Base-by-base conservation (phyloP, 768 basidiomycete species). In the Dentipellis sp. region DNA sequence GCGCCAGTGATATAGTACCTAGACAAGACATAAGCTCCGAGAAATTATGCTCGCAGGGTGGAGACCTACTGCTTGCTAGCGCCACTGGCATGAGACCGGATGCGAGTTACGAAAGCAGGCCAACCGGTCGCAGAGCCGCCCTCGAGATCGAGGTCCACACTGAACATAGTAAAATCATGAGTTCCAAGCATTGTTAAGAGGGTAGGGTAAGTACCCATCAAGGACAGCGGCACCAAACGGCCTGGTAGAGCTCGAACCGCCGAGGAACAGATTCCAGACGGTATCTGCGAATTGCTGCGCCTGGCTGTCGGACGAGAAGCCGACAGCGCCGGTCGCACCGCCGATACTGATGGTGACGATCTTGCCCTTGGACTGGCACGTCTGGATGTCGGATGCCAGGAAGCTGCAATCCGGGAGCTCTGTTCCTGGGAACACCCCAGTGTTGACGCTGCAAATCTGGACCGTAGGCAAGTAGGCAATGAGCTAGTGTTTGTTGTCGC, bases 241-340 rank as follows among this genome's bases (percentile, higher is more conserved):
- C 57, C 87, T 76, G 12, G 79, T 85, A 22, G 66, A 66, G 56
- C 78, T 80, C 1, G 71, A 72, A 16, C 85, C 84, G 9, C 85
- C 87, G 23, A 89, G 70, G 67, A 88, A 87, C 52, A 84, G 57
- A 63, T 86, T 72, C 88, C 88, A 89, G 52, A 90, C 80, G 0
- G 80, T 81, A 52, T 82, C 72, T 0, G 81, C 86, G 65, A 86
- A 88, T 3, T 72, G 66, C 12, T 68, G 62, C 2, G 81, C 87
- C 60, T 85, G 78, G 2, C 72, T 67, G 56, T 81, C 83, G 50
- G 77, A 80, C 45, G 73, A 63, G 64, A 88, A 88, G 5, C 78
- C 78, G n/a, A 77, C 80, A 17, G 77, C 74, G 16, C 84, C 86
- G 2, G 78, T 79, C 2, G 81, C 82, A 21, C 70, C 69, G 22